phyloP scores from a whole-genome alignment of 768 basidiomycete genomes.

The Kwoniella heveanensis region DNA sequence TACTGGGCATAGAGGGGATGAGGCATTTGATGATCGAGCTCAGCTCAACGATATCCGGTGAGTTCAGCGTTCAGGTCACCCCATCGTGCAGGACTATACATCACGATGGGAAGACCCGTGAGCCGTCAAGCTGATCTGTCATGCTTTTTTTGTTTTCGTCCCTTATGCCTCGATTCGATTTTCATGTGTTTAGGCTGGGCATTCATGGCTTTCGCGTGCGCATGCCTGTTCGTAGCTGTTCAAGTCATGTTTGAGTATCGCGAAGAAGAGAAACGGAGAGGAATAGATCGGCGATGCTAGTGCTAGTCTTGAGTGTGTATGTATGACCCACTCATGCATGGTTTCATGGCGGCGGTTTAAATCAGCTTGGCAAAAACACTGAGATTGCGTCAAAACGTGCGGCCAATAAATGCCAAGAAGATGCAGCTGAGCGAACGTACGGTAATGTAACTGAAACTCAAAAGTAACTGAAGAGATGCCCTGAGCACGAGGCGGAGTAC shows the following conservation, averaged over 20 bases:
- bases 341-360: no score
- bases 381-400: no score
- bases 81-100: no score
- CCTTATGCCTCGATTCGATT: neutral
- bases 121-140: constrained; percentile 2
- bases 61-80: constrained; percentile 10
- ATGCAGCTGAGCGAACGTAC: no score
- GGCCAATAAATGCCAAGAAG: no score
- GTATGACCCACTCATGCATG: no score
- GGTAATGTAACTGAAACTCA: no score
- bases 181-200: constrained; percentile 60
- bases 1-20: constrained; percentile 80
- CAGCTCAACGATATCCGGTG: constrained; percentile 69
- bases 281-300: constrained; percentile 60
- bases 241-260: constrained; percentile 97
- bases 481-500: no score
- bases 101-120: no score
- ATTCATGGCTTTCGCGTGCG: constrained; percentile 67
- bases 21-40: constrained; percentile 68
- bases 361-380: no score
- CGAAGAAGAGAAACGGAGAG: constrained; percentile 71
- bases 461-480: no score
- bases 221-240: constrained; percentile 73
- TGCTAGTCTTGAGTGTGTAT: no score
- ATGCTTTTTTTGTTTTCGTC: neutral